Base-by-base conservation (phyloP, 192 early-diverging fungal genomes). In the Entrophospora sp. region DNA sequence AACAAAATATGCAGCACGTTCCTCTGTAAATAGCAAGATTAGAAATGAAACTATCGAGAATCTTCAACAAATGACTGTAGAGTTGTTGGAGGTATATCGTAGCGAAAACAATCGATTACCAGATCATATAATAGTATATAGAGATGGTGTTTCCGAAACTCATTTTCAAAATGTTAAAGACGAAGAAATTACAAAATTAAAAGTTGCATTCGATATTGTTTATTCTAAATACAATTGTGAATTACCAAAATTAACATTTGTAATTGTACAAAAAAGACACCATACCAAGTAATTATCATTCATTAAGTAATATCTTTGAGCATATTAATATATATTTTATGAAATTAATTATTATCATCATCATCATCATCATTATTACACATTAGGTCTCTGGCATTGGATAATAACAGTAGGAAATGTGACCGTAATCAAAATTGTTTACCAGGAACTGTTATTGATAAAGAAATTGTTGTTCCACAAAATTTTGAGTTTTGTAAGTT, bases 121-220 rank as follows among this genome's bases (percentile, higher is more conserved):
- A 4, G 37, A 69, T 27, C 79, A 83, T 20, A 89, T 94, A 46
- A 22, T 94, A 3, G 86, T 92, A 68, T 94, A 91, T 71, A 85
- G 92, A 66, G 91, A 94, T 69, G 91, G 91, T 13, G 84, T 95
- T 16, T 85, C 87, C 12, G 93, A 97, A 53, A 83, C 86, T 4
- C 87, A 94, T 76, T 70, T 56, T 34, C 22, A 51, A 2, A 3
- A 67, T 12, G 36, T 57, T 0, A 16, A 55, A 4, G 20, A 22
- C 0, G 18, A n/a, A 14, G 65, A 58, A 30, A 31, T 67, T 1
- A 51, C 3, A 1, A 4, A 40, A 0, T 20, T 67, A 9, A 16
- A 35, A 0, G 36, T 75, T 44, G 90, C 89, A 18, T 90, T 83
- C 66, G 60, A 72, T 16, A 43, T 13, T 67, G 69, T 6, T 2